phyloP scores from a whole-genome alignment of 2,329 filamentous ascomycete genomes.

The Diaporthe vexans region DNA sequence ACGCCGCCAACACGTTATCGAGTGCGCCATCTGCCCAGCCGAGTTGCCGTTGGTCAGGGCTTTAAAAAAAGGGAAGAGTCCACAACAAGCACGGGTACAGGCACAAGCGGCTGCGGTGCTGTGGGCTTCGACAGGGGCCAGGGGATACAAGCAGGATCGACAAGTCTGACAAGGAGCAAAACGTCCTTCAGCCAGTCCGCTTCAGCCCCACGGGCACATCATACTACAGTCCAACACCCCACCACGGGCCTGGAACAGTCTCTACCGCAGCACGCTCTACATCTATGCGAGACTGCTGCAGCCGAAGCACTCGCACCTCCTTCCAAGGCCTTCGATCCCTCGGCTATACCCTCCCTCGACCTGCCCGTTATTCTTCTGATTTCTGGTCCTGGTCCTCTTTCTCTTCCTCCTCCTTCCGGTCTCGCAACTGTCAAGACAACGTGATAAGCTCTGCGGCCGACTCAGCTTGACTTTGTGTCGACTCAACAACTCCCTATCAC shows the following conservation, averaged over 20 bases:
- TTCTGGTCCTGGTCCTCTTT: background rate
- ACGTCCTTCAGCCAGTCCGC: slow-evolving; percentile 17
- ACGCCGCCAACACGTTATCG: background rate
- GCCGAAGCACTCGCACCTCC: slow-evolving; percentile 2
- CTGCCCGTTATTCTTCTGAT: background rate
- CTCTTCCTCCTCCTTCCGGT: background rate
- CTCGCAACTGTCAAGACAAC: background rate
- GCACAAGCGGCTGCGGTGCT: background rate
- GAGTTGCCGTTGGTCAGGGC: background rate
- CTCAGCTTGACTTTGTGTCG: slow-evolving; percentile 16
- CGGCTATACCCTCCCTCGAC: background rate
- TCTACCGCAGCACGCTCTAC: slow-evolving; percentile 1
- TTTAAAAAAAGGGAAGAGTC: background rate
- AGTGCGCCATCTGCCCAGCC: background rate
- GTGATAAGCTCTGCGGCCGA: slow-evolving; percentile 16
- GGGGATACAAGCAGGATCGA: slow-evolving; percentile 29
- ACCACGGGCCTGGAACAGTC: slow-evolving; percentile 39
- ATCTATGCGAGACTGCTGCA: slow-evolving; percentile 7
- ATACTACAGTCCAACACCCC: slow-evolving; percentile 28
- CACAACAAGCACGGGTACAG: background rate
- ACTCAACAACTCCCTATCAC: background rate
- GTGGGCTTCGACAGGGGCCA: slow-evolving; percentile 23
- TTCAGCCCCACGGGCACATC: slow-evolving; percentile 37
- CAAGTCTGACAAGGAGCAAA: slow-evolving; percentile 35
- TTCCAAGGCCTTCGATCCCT: slow-evolving; percentile 33